phyloP scores from a whole-genome alignment of 2,329 filamentous ascomycete genomes.

The Pseudocercospora pini-densiflorae region DNA sequence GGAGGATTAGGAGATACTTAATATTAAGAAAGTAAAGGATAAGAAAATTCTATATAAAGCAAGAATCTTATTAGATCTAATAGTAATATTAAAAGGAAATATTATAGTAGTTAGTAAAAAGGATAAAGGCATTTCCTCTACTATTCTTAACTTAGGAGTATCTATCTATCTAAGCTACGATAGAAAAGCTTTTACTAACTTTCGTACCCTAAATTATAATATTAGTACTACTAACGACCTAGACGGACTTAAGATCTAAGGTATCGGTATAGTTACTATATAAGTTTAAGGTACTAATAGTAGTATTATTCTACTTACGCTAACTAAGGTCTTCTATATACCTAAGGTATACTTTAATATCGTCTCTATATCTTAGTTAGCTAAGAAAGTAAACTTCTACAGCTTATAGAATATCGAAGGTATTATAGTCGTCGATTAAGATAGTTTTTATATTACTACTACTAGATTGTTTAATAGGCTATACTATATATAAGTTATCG shows the following conservation, averaged over 20 bases:
- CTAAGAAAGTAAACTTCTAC: no score
- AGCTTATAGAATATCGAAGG: no score
- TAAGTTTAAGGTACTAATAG: not conserved
- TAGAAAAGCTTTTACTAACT: constrained; percentile 8
- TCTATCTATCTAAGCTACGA: not conserved
- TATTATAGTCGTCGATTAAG: no score
- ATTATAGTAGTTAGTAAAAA: not conserved
- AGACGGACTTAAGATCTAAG: not conserved
- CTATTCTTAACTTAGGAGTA: constrained; percentile 8
- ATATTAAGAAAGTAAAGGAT: not conserved
- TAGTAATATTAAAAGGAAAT: not conserved
- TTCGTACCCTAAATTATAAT: constrained; percentile 5
- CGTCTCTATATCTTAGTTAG: no score
- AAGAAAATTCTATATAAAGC: not conserved
- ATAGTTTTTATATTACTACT: no score
- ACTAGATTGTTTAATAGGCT: no score
- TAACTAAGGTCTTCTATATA: constrained; percentile 5
- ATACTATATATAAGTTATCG: no score
- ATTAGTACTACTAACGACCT: constrained; percentile 4
- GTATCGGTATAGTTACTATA: not conserved
- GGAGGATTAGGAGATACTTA: not conserved
- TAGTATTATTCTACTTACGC: not conserved
- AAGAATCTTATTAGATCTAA: not conserved
- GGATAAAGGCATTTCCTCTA: not conserved
- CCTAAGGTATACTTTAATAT: no score